Base-by-base conservation (phyloP, 2,329 filamentous ascomycete species). In the Colletotrichum sp. region DNA sequence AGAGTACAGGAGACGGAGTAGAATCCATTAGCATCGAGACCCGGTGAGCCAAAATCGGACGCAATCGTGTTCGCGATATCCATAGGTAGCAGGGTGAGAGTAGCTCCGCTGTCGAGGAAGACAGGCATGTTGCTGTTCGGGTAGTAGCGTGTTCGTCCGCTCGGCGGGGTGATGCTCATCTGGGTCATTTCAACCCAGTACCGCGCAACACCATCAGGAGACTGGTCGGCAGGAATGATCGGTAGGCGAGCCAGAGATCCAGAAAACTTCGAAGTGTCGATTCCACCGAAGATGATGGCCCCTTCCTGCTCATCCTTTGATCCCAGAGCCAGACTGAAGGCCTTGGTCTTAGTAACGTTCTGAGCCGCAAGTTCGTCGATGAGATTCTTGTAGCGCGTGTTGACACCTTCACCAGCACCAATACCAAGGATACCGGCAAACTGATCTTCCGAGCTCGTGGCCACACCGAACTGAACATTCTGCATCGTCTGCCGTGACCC, bases 101-200 rank as follows among this genome's bases (percentile, higher is more conserved):
- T 94, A 28, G 92, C 92, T 8, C 94, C 94, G 30, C 92, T 94
- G 84, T 95, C 94, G 59, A 95, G 88, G 69, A 95, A 92, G 13
- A 94, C 93, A 15, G 91, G 87, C 78, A 88, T 84, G 68, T 78
- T 88, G 88, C 24, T 75, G 39, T 49, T 68, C 60, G 9, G 69
- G 75, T 63, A 77, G 74, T 79, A 79, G 59, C 80, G 82, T 36
- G 78, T 80, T 62, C 80, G 64, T 30, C 83, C 82, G 69, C 79
- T 84, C 4, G 86, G 85, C 6, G 86, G 82, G 4, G 84, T 86
- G 30, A 89, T 82, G 9, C 83, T 83, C 80, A 90, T 80, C 28
- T 85, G 86, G 13, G 86, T 78, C 85, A 91, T 86, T 69, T 84
- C 79, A 18, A 91, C 82, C 89, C 89, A 91, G 83, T 90, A 91